Percentiles rank a stretch among this genome's conserved stretches.
Conservation (phyloP, 2,329 filamentous ascomycete genomes). For the Fusarium nematophilum region DNA sequence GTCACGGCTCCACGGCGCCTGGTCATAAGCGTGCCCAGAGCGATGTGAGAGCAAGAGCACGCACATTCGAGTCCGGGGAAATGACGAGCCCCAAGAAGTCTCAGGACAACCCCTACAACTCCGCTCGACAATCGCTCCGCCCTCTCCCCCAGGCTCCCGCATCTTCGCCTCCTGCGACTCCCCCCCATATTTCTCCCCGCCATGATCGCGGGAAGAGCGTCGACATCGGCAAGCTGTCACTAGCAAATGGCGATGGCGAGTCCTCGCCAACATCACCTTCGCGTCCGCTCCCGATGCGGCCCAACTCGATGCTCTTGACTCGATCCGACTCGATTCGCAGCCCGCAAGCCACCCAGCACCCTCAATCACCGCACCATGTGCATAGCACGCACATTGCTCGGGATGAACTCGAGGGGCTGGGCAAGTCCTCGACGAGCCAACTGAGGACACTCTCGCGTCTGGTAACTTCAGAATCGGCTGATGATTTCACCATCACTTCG, state of each 20-base stretch:
- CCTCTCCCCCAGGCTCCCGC: constrained; percentile 76
- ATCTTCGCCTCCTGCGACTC: constrained; percentile 53
- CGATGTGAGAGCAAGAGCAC: constrained; percentile 70
- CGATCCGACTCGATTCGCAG: constrained; percentile 65
- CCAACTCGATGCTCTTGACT: constrained; percentile 71
- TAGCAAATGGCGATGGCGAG: constrained; percentile 57
- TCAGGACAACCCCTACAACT: constrained; percentile 76
- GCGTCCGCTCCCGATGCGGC: constrained; percentile 58
- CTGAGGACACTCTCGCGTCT: constrained; percentile 87
- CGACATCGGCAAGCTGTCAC: constrained; percentile 67
- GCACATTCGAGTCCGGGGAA: constrained; percentile 58
- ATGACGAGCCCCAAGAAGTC: constrained; percentile 56
- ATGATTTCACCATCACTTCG: constrained; percentile 83
- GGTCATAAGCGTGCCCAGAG: constrained; percentile 81
- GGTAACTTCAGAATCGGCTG: constrained; percentile 77
- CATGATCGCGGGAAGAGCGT: constrained; percentile 73
- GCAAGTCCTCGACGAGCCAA: constrained; percentile 90
- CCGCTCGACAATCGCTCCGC: constrained; percentile 80
- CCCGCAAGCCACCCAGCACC: constrained; percentile 48
- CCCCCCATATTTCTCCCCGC: constrained; percentile 49
- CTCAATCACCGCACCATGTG: constrained; percentile 41
- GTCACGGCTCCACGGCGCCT: constrained; percentile 56
- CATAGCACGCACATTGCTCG: constrained; percentile 63
- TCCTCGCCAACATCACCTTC: constrained; percentile 57
- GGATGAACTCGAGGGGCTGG: constrained; percentile 83